Conservation (phyloP, 2,329 filamentous ascomycete genomes). For the Aschersonia sp. region DNA sequence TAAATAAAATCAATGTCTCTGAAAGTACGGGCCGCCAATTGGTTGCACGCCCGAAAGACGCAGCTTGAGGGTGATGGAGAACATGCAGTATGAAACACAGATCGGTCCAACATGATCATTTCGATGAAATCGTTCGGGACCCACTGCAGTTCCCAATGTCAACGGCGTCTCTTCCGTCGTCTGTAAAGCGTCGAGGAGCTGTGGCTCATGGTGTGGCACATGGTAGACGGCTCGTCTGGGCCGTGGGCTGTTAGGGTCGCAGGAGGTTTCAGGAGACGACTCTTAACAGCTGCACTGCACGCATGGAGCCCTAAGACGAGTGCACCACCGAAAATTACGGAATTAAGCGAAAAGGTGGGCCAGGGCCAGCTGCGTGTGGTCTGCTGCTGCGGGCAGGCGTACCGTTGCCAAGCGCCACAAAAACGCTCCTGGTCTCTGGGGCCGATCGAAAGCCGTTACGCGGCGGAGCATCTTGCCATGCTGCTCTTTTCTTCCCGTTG, state of each 20-base stretch:
- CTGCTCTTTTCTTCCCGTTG: conserved; percentile 10
- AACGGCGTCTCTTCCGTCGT: no score
- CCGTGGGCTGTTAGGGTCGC: conserved; percentile 3
- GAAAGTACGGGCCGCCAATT: no score
- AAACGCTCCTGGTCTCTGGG: background rate
- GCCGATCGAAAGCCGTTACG: background rate
- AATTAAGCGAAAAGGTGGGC: conserved; percentile 9
- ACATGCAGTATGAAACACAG: no score
- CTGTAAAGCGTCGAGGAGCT: no score
- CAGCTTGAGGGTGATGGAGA: no score
- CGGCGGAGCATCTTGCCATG: background rate
- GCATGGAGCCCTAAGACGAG: conserved; percentile 10
- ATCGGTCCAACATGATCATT: no score
- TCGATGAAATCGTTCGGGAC: no score
- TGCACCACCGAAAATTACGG: conserved; percentile 12
- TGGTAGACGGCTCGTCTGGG: no score
- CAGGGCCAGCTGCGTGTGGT: background rate
- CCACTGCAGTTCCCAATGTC: no score
- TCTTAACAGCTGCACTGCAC: conserved; percentile 1
- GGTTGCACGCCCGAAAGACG: no score
- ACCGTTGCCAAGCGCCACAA: background rate
- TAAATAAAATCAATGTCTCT: no score
- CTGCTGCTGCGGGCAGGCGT: background rate
- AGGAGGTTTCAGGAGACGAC: no score
- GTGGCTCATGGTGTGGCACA: background rate